Base-by-base conservation (phyloP, 495 filamentous ascomycete species). In the Chlorociboria aeruginascens region DNA sequence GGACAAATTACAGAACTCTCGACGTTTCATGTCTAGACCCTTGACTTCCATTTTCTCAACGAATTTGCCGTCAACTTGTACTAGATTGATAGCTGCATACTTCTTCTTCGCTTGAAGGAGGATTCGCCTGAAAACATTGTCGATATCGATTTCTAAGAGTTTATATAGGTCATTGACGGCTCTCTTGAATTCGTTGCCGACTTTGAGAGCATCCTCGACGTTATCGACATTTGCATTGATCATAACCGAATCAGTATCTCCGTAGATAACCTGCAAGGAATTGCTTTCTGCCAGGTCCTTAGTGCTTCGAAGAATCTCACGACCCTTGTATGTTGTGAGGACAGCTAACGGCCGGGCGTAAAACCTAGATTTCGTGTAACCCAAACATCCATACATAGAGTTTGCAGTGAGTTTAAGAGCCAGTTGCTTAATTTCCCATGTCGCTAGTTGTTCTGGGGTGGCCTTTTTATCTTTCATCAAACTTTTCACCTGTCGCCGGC, bases 211-310 rank as follows among this genome's bases (percentile, higher is more conserved):
- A 54, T 95, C 90, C 29, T 83, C 81, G 29, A 97, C 85, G 46
- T 85, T 95, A 60, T 95, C 86, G 42, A 86, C 86, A 62, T 95
- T 95, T 40, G 92, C 95, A 57, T 98, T 97, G 66, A 98, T 95
- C 92, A 98, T 98, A 66, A 98, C 92, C 17, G 92, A 98, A 63
- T 98, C 92, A 17, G 92, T 98, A 67, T 98, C 92, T 66, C 92
- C 92, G 60, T 98, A 98, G 48, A 98, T 95, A 62, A 98, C 92
- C 51, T 85, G 80, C 40, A 98, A 74, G 34, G 83, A 77, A 42
- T 82, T 89, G 48, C 77, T 84, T 63, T 97, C 90, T 1, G 89
- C 92, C 33, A 98, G 73, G 28, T 93, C 88, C 65, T 95, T 97
- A 46, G 92, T 98, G 58, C 84, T 89, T 46, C 83, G 76, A 32